Conservation (phyloP, 495 filamentous ascomycete genomes). For the Pseudomonodictys pantanalensis region DNA sequence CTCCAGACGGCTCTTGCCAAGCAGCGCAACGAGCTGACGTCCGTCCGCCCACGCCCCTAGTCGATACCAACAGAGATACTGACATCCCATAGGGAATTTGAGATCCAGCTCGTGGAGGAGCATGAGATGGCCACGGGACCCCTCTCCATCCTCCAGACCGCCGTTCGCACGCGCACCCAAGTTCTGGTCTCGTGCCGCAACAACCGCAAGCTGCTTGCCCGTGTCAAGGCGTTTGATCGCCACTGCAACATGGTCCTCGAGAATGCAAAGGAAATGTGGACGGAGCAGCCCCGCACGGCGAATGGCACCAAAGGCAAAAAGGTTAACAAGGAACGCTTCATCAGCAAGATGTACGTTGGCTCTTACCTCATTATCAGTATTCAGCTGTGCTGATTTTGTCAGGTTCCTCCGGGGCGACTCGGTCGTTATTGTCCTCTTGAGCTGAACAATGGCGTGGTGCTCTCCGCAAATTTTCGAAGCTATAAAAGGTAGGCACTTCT, state of each 20-base stretch:
- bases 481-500: no score
- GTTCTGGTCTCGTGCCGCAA: slow-evolving; percentile 88
- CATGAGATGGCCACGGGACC: slow-evolving; percentile 86
- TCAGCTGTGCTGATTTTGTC: slow-evolving; percentile 6
- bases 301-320: slow-evolving; percentile 81
- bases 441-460: slow-evolving; percentile 47
- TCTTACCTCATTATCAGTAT: neutral
- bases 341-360: slow-evolving; percentile 86
- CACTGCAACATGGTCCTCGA: slow-evolving; percentile 98
- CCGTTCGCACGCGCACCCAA: slow-evolving; percentile 80
- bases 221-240: slow-evolving; percentile 84
- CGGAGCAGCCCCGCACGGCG: slow-evolving; percentile 75
- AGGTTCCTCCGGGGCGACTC: slow-evolving; percentile 94
- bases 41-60: slow-evolving; percentile 40
- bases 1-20: slow-evolving; percentile 54
- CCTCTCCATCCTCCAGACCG: slow-evolving; percentile 88
- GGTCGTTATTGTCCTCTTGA: slow-evolving; percentile 88
- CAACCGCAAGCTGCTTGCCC: slow-evolving; percentile 78
- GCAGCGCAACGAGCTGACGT: slow-evolving; percentile 78
- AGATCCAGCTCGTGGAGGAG: slow-evolving; percentile 82
- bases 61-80: slow-evolving; percentile 2
- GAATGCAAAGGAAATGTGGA: slow-evolving; percentile 99
- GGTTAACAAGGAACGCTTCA: slow-evolving; percentile 97
- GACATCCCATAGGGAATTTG: slow-evolving; percentile 65
- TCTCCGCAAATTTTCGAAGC: neutral